Evolutionary conservation across 805 yeast genomes (phyloP), one percentile per base, ranked within the genome.

Genomic region (Pichia insulana): DNA sequence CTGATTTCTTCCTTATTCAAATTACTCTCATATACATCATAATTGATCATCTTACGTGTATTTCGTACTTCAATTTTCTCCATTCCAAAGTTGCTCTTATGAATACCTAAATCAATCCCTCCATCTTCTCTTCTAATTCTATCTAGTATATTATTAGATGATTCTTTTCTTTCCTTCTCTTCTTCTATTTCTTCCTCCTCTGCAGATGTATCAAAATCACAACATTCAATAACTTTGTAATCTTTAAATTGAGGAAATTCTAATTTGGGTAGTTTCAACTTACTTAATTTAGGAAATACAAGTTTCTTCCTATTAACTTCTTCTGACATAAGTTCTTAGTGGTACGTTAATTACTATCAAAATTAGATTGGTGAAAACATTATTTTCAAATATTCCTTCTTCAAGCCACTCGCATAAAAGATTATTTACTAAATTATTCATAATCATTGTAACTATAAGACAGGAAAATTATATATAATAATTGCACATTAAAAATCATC

Each of bases 151-250:
- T 4, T 7, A 4, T 15, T 9, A 7, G 25, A 8, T 3, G 3
- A 9, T 26, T 30, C 27, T 40, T 20, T 15, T 27, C 5, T 18
- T 35, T 40, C 17, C 19, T 22, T 18, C 4, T 30, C 28, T 4
- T 31, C 39, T 3, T 35, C 35, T 1, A 22, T 8, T 2, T 37
- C 44, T 9, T 30, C 39, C 30, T 54, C 57, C 30, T 51, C 57
- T 16, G 42, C 50, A 9, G 59, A 53, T 6, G 57, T 41, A 13
- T 39, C 44, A 30, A 55, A 55, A 30, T 55, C 55, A 3, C 57
- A 51, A 2, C 60, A 56, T 34, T 57, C 59, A 17, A 51, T 27
- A 3, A 57, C 40, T 2, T 19, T 37, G 20, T 44, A 54, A 2
- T 51, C 53, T 4, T 44, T 44, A 31, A 56, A 55, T 10, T 16